phyloP scores from a whole-genome alignment of 257 asterid genomes.

The Solanum pennellii region DNA sequence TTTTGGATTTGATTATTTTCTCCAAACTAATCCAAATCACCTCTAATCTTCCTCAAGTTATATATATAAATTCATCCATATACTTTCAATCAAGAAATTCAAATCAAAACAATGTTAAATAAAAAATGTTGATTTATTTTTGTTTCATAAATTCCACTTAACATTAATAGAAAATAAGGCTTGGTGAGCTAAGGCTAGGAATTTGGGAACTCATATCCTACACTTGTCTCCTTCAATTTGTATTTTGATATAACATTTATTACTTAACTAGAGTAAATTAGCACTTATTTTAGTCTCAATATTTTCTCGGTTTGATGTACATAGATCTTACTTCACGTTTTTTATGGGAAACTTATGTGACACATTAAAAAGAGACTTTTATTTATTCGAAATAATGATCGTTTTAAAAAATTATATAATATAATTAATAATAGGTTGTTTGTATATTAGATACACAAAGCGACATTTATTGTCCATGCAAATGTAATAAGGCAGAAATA shows the following conservation, averaged over 20 bases:
- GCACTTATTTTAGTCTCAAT: background rate
- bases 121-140: too few relatives aligned
- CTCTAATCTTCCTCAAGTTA: background rate
- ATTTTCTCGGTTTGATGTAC: background rate
- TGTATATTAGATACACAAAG: background rate
- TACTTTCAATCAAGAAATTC: background rate
- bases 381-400: too few relatives aligned
- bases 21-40: background rate
- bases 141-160: too few relatives aligned
- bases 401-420: too few relatives aligned
- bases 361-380: background rate
- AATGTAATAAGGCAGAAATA: background rate
- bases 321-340: background rate
- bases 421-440: too few relatives aligned
- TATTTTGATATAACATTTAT: background rate
- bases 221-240: background rate
- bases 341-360: background rate
- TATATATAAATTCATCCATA: background rate
- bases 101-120: too few relatives aligned
- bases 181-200: background rate
- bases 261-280: background rate
- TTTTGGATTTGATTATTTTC: background rate
- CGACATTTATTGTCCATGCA: too few relatives aligned
- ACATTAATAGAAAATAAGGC: background rate
- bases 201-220: background rate